Evolutionary conservation across 768 basidiomycete genomes (phyloP).

Genomic region (Tricholoma saponaceum): DNA sequence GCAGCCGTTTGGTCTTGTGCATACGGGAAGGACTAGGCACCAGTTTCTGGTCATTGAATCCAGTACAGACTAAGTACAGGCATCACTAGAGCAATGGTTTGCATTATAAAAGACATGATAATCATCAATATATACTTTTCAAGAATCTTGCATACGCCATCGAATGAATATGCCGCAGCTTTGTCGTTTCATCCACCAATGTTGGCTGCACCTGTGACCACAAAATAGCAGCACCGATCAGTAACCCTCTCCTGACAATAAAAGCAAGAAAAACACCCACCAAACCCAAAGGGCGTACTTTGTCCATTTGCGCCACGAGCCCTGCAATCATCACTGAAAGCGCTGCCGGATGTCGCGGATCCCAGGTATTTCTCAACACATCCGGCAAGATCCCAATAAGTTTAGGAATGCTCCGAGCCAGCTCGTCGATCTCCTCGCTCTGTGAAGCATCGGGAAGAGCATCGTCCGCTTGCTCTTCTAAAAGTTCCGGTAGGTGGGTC

Average conservation of each 20-base stretch:
- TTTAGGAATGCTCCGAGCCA: constrained; percentile 56
- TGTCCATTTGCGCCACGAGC: constrained; percentile 57
- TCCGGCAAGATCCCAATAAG: constrained; percentile 69
- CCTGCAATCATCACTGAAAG: constrained; percentile 67
- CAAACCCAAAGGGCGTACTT: constrained; percentile 53
- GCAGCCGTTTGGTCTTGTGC: too few relatives aligned
- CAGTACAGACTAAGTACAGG: neutral
- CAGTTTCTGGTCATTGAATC: neutral
- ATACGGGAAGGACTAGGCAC: too few relatives aligned
- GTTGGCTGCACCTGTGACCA: constrained; percentile 42
- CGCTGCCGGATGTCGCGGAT: constrained; percentile 67
- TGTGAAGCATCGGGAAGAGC: constrained; percentile 42
- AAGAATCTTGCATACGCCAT: constrained; percentile 63
- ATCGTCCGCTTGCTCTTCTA: constrained; percentile 39
- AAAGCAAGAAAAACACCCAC: constrained; percentile 36
- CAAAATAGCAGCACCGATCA: constrained; percentile 18
- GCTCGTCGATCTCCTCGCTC: constrained; percentile 53
- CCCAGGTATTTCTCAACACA: constrained; percentile 50
- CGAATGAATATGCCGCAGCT: constrained; percentile 60
- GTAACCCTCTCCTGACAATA: constrained; percentile 8
- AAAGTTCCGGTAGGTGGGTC: constrained; percentile 54
- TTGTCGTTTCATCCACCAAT: constrained; percentile 53
- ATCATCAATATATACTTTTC: constrained; percentile 39
- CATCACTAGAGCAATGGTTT: neutral
- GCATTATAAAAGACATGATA: neutral